phyloP scores from a whole-genome alignment of 805 yeast genomes.

The Ogataea pilisensis region DNA sequence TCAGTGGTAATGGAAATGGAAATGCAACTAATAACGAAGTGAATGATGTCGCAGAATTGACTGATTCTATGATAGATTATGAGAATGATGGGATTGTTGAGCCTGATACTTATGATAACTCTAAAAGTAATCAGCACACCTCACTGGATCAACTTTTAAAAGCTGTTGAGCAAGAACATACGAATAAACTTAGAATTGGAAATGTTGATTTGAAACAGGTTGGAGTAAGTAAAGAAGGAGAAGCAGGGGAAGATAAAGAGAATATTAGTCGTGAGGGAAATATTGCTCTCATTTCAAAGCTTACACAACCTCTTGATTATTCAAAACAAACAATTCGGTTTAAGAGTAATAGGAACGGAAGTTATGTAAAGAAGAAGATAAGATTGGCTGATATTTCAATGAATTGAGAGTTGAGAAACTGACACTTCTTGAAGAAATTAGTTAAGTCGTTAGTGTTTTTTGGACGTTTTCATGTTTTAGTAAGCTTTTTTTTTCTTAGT shows the following conservation, averaged over 20 bases:
- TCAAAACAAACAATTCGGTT: too few relatives aligned
- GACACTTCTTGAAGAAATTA: constrained; percentile 15
- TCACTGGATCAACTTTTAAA: too few relatives aligned
- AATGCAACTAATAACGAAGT: too few relatives aligned
- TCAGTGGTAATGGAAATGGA: not conserved
- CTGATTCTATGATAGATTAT: constrained; percentile 29
- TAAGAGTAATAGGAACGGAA: not conserved
- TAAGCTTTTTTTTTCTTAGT: too few relatives aligned
- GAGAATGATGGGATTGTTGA: constrained; percentile 22
- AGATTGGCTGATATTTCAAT: constrained; percentile 10
- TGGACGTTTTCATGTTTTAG: not conserved
- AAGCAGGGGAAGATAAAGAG: not conserved
- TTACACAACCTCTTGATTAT: too few relatives aligned
- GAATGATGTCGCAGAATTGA: constrained; percentile 24
- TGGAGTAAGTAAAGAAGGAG: not conserved
- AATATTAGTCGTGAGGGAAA: too few relatives aligned
- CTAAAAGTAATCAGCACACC: constrained; percentile 4
- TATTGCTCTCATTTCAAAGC: too few relatives aligned
- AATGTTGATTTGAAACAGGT: too few relatives aligned
- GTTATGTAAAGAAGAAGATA: not conserved
- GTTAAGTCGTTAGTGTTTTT: not conserved
- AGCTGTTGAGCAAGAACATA: too few relatives aligned
- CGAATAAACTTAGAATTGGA: too few relatives aligned
- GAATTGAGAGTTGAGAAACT: constrained; percentile 21
- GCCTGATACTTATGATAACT: too few relatives aligned